phyloP scores from a whole-genome alignment of 768 basidiomycete species.

The Trametes elegans region DNA sequence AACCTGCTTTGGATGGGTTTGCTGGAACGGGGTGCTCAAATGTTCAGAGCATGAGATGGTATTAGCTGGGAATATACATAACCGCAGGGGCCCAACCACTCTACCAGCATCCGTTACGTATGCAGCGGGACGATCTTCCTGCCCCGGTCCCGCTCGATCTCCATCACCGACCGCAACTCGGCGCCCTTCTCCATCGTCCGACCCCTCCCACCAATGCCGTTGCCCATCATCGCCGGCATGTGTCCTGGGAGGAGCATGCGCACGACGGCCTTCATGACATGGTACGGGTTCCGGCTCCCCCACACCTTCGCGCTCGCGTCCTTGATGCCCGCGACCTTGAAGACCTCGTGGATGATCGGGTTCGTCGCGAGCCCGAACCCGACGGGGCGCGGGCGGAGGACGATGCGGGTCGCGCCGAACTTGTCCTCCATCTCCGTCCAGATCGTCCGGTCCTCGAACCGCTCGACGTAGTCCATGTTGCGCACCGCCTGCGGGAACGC shows the following conservation, averaged over 20 bases:
- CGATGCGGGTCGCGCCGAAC: slow-evolving; percentile 77
- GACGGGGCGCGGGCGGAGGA: slow-evolving; percentile 77
- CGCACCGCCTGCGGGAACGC: slow-evolving; percentile 70
- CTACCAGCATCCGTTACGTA: slow-evolving; percentile 7
- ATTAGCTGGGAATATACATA: not conserved
- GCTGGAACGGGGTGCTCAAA: too few relatives aligned
- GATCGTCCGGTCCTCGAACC: slow-evolving; percentile 93
- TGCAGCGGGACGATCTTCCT: slow-evolving; percentile 67
- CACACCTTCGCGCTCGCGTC: slow-evolving; percentile 95
- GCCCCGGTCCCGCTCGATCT: slow-evolving; percentile 81
- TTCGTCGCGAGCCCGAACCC: slow-evolving; percentile 93
- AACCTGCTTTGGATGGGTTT: too few relatives aligned
- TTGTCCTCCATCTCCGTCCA: slow-evolving; percentile 89
- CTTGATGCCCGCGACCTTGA: slow-evolving; percentile 93
- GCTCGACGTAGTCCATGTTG: slow-evolving; percentile 89
- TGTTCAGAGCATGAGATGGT: slow-evolving; percentile 4
- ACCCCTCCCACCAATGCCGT: slow-evolving; percentile 74
- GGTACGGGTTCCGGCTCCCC: slow-evolving; percentile 84
- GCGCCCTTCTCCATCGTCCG: slow-evolving; percentile 71
- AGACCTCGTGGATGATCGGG: slow-evolving; percentile 82
- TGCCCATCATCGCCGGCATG: slow-evolving; percentile 76
- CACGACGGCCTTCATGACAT: slow-evolving; percentile 84
- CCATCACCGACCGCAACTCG: slow-evolving; percentile 65
- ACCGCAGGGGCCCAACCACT: too few relatives aligned
- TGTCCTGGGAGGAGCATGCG: slow-evolving; percentile 84